These are phyloP conservation scores for Xylaria digitata DNA, from an alignment of 2,329 filamentous ascomycete species.

Conservation along the genomic window DNA sequence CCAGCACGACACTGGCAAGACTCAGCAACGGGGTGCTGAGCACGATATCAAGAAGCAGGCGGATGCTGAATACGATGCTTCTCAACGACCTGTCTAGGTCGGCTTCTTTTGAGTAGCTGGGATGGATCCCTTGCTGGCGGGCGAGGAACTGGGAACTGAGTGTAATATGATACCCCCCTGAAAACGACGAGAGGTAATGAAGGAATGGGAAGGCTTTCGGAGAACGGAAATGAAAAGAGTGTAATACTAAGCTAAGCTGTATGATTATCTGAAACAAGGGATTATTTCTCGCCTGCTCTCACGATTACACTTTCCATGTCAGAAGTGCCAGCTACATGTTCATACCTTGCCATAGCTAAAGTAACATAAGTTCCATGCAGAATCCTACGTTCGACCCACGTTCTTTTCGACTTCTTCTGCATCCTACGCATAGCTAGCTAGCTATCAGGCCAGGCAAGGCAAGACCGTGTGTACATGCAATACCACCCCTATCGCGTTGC, in stretches of 20 bases:
- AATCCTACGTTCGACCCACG: not conserved
- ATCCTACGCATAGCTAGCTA: not conserved
- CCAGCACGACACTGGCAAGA: conserved; percentile 85
- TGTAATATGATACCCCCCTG: conserved; percentile 27
- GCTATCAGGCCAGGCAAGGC: not conserved
- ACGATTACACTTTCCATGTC: not conserved
- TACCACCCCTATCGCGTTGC: not conserved
- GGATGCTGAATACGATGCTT: conserved; percentile 54
- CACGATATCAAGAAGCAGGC: conserved; percentile 80
- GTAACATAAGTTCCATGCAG: conserved; percentile 20
- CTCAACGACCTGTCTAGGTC: conserved; percentile 33
- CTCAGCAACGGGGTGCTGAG: conserved; percentile 84
- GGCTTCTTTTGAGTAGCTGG: conserved; percentile 9
- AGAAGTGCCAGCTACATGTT: not conserved
- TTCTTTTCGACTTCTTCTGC: conserved; percentile 5
- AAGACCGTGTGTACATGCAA: not conserved
- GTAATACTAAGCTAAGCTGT: not conserved
- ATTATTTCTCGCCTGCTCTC: not conserved
- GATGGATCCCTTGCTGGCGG: not conserved
- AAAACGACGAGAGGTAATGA: conserved; percentile 6
- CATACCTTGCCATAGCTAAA: not conserved
- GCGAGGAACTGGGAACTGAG: conserved; percentile 16
- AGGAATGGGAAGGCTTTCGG: not conserved
- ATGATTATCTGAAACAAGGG: not conserved
- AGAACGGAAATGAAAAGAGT: not conserved